Evolutionary conservation across 345 rosid genomes (phyloP), one percentile per base, ranked within the genome.

Genomic region (Chamaenerion angustifolium): DNA sequence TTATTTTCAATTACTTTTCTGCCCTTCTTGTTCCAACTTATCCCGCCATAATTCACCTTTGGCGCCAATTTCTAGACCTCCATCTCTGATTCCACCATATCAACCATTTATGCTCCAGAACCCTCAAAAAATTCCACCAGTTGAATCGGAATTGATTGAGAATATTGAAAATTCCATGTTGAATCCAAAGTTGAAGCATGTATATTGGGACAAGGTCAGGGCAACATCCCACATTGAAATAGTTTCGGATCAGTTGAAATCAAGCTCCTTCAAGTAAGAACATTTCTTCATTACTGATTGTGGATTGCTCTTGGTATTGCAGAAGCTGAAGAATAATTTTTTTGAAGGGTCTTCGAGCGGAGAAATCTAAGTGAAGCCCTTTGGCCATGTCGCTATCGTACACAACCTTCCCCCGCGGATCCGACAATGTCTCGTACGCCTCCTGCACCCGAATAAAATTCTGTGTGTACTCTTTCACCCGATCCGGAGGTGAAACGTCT

Each of bases 201-300:
- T 88, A 50, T 95, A 88, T 41, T 88, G 97, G 97, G 95, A 88
- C 61, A 88, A 88, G 76, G 94, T 88, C 46, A 78, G 97, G 72
- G 97, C 97, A 23, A 88, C 95, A 74, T 88, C 97, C 10, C 95
- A 82, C 64, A 80, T 88, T 12, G 95, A 88, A 63, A 88, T 84
- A 93, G 97, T 80, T n/a, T 88, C 95, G 95, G 97, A 80, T 60
- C 83, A 78, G 16, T 75, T 87, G 63, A 66, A 77, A 56, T 73
- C 89, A 7, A 83, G 85, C 68, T 87, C 96, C n/a, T 70, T 79
- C 23, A 79, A 79, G 96, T 84, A 76, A 63, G 94, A 31, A 31
- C 12, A 17, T 37, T 43, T 37, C 6, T 31, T 16, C 51, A 44
- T 56, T 37, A 13, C 48, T 12, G 45, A n/a, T 5, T 11, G 37